A percentile compares a stretch with the other conserved stretches of the same genome.
These are phyloP conservation scores for Phalaenopsis aphrodite DNA, from an alignment of 106 monocot species.

Conservation along the genomic window DNA sequence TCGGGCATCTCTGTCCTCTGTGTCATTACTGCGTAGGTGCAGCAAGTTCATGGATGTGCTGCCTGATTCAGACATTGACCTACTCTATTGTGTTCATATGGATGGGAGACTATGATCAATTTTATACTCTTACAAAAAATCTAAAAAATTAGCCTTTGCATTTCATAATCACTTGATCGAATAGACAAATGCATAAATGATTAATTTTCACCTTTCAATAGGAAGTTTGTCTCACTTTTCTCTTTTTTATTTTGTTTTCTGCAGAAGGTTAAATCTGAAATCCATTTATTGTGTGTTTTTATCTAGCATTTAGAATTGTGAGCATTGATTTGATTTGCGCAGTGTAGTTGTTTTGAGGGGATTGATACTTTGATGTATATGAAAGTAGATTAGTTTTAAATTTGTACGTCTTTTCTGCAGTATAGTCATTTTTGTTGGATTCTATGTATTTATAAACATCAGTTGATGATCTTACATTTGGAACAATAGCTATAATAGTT, in stretches of 20 bases:
- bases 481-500: neutral
- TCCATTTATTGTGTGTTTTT: too few relatives aligned
- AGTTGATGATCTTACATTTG: neutral
- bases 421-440: neutral
- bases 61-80: constrained; percentile 68
- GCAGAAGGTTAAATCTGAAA: too few relatives aligned
- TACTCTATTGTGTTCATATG: constrained; percentile 69
- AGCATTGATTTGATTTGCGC: neutral
- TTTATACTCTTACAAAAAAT: too few relatives aligned
- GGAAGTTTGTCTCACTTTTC: too few relatives aligned
- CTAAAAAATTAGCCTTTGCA: too few relatives aligned
- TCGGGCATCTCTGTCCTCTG: constrained; percentile 40
- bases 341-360: neutral
- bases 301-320: too few relatives aligned
- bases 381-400: neutral
- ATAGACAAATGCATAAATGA: too few relatives aligned
- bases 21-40: constrained; percentile 50
- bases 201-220: too few relatives aligned
- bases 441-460: neutral
- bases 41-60: constrained; percentile 73
- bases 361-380: neutral
- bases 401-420: neutral
- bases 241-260: too few relatives aligned
- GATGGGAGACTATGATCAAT: constrained; percentile 62
- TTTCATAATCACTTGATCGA: too few relatives aligned